These are phyloP conservation scores for Sclerotinia glacialis DNA, from an alignment of 2,329 filamentous ascomycete genomes.

Conservation along the genomic window DNA sequence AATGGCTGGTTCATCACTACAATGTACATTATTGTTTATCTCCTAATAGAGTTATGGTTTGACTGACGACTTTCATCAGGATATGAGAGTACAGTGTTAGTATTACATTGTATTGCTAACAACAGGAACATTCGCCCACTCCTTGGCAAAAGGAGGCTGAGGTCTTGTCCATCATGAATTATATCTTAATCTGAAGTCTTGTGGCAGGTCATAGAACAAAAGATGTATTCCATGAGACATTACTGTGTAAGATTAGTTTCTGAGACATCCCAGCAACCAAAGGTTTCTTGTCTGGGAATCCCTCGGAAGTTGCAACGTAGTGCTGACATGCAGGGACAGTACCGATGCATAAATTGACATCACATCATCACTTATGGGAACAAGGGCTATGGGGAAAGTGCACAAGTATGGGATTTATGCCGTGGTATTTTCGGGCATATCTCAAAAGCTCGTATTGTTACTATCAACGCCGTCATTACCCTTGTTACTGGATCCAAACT, in stretches of 20 bases:
- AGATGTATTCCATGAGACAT: not conserved
- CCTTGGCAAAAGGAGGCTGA: slow-evolving; percentile 16
- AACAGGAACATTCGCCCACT: not conserved
- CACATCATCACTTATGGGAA: slow-evolving; percentile 7
- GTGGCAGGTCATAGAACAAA: not conserved
- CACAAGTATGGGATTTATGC: not conserved
- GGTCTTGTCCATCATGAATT: not conserved
- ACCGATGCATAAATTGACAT: slow-evolving; percentile 9
- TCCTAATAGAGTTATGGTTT: not conserved
- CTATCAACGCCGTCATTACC: slow-evolving; percentile 15
- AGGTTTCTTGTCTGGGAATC: not conserved
- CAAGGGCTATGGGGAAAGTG: not conserved
- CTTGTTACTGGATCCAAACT: not conserved
- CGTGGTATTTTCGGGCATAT: slow-evolving; percentile 11
- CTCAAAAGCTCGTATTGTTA: slow-evolving; percentile 8
- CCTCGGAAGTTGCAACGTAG: not conserved
- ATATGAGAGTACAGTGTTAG: not conserved
- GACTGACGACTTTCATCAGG: not conserved
- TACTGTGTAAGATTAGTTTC: not conserved
- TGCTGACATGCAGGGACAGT: slow-evolving; percentile 19
- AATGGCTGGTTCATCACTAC: not conserved
- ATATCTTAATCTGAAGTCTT: not conserved
- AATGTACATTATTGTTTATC: not conserved
- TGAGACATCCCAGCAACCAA: slow-evolving; percentile 4
- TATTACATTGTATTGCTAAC: not conserved